These are phyloP conservation scores for Globisporangium nodosum DNA, from an alignment of 352 stramenopile genomes.

Conservation along the genomic window DNA sequence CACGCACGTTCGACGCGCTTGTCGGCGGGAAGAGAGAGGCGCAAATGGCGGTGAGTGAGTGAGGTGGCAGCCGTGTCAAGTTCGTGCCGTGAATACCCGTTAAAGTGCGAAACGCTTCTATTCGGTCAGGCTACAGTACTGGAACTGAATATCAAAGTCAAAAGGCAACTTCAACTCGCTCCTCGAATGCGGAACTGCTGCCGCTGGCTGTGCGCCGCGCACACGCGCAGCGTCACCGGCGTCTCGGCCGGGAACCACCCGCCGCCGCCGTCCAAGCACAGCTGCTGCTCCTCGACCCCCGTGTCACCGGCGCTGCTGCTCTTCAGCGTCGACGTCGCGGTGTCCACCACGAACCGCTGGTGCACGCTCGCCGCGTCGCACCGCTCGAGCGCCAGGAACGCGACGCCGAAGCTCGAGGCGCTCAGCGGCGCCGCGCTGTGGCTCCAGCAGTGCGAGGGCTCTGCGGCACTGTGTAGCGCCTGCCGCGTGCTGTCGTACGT, in stretches of 20 bases:
- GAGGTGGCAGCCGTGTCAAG: no score
- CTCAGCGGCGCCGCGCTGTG: background rate
- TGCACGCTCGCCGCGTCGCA: slow-evolving; percentile 2
- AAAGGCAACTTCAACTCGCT: background rate
- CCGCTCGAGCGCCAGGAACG: background rate
- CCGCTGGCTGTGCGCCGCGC: slow-evolving; percentile 2
- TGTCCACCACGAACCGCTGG: slow-evolving; percentile 6
- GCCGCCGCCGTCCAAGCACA: slow-evolving; percentile 11
- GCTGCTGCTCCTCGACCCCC: background rate
- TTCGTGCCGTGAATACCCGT: no score
- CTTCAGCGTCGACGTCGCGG: background rate
- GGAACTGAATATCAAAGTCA: no score
- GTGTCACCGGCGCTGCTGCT: background rate
- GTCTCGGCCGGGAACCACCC: slow-evolving; percentile 8
- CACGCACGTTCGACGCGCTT: no score
- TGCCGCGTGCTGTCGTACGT: slow-evolving; percentile 7
- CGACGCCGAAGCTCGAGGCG: background rate
- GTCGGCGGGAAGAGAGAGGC: no score
- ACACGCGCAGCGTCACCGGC: slow-evolving; percentile 1
- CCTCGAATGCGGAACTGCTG: slow-evolving; percentile 6
- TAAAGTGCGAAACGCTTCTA: no score
- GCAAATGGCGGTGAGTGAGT: no score
- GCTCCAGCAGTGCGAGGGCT: slow-evolving; percentile 7
- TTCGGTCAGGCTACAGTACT: no score
- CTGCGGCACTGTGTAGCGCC: background rate